Evolutionary conservation across 768 basidiomycete species (phyloP), one percentile per base, ranked within the genome.

Genomic region (Collybia sordida): DNA sequence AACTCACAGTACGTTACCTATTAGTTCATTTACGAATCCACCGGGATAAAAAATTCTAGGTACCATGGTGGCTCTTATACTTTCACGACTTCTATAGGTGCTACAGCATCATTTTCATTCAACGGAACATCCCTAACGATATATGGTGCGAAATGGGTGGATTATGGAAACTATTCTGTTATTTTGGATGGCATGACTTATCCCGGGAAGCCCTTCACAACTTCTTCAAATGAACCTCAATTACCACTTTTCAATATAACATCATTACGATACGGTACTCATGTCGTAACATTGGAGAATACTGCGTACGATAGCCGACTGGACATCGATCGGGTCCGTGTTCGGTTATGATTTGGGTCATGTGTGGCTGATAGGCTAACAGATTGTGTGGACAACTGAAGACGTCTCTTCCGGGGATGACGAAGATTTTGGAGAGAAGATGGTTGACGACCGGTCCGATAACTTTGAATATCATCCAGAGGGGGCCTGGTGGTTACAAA

Each of bases 21-120:
- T 21, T 3, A 27, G 21, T 34, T 12, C 31, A 5, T 44, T n/a
- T n/a, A 25, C 3, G 22, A 8, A 8, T 25, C 21, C n/a, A 11
- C 21, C n/a, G n/a, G 12, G 1, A 5, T 23, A 8, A 18, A 42
- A 45, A 8, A 6, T 18, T n/a, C n/a, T 40, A 74, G 73, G 39
- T 75, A 75, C 45, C 70, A 65, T 41, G 62, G 58, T 6, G 64
- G 60, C 21, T 75, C 73, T 1, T 73, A 69, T 44, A 64, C 67
- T 14, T 58, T 53, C 15, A 68, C 67, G 42, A 62, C 59, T 12
- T 50, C 59, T 3, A 58, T 64, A 4, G 61, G 60, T 9, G 69
- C 72, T 2, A 42, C 50, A 9, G 67, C 53, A 6, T 54, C 59
- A 0, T 64, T 75, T 47, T 51, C 49, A 42, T 76, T 75, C 62